Evolutionary conservation across 441 rosid species (phyloP), one percentile per base, ranked within the genome.

Genomic region (Biscutella auriculata): DNA sequence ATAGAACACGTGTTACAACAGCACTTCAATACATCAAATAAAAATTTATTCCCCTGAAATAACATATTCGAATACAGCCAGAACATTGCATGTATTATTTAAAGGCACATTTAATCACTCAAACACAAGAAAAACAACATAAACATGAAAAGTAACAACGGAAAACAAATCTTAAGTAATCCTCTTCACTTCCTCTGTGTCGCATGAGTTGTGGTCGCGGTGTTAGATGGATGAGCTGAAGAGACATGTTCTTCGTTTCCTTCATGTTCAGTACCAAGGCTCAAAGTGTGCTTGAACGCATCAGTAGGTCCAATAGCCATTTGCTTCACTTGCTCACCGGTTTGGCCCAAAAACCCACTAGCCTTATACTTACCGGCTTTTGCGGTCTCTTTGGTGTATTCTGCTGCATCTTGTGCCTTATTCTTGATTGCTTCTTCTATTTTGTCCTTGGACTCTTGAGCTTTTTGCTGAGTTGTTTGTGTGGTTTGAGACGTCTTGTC

Each of bases 281-380:
- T 87, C 19, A 88, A 62, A 6, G 84, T 64, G 28, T 63, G 47
- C 69, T 77, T 88, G 17, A 77, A 82, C 0, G 87, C 75, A 13
- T 71, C 91, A 30, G 75, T 57, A 4, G 90, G 76, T 16, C 76
- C 74, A 13, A 66, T 51, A 1, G 94, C 84, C 73, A 68, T 73
- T 29, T 65, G 53, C 76, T 54, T 88, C 65, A 82, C 66, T n/a
- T 67, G 71, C 62, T 82, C 82, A 42, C 84, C 84, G 2, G 96
- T 75, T 55, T 80, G 73, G 16, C 68, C 68, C 2, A 86, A 40
- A 11, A 73, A 36, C 17, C 87, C 85, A 3, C 65, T 49, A 0
- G 69, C 66, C 60, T 71, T 61, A 11, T 74, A 79, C 33, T 66
- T 72, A 13, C 60, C 76, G 1, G 49, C 70, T 32, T 51, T 67